A percentile compares a stretch with the other conserved stretches of the same genome.
Evolutionary conservation across 306 rosid genomes (phyloP).

Genomic region (Pyrus betulifolia): DNA sequence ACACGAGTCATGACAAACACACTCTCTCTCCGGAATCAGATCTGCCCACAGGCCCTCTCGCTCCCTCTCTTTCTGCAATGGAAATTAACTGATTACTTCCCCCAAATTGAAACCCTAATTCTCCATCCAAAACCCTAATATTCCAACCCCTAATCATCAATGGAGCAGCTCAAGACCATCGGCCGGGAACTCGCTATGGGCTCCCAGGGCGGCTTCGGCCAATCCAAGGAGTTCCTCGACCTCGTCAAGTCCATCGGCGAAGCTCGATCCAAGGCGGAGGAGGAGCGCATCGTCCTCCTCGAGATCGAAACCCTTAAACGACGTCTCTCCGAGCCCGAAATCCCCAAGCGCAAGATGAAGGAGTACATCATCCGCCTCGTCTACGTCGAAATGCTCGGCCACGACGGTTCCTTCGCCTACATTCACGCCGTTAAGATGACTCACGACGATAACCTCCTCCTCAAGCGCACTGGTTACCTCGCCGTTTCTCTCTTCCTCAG

Average conservation of each 20-base stretch:
- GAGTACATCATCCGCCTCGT: conserved; percentile 84
- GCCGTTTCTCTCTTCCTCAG: conserved; percentile 83
- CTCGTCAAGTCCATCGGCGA: conserved; percentile 93
- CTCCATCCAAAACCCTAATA: conserved; percentile 8
- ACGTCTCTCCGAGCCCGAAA: conserved; percentile 71
- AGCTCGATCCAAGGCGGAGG: conserved; percentile 94
- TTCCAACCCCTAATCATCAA: neutral
- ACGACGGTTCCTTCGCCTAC: conserved; percentile 85
- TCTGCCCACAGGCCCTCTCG: neutral
- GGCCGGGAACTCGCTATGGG: conserved; percentile 98
- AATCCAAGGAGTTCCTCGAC: conserved; percentile 85
- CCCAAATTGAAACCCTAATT: neutral
- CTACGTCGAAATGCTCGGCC: conserved; percentile 91
- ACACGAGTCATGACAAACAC: neutral
- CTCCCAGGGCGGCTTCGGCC: conserved; percentile 94
- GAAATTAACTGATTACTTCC: neutral
- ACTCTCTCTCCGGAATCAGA: neutral
- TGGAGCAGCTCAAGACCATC: conserved; percentile 90
- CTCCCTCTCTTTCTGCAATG: neutral
- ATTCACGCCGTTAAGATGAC: conserved; percentile 99
- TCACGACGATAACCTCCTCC: conserved; percentile 60
- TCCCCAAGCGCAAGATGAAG: conserved; percentile 93
- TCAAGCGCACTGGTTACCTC: conserved; percentile 87
- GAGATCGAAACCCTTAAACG: conserved; percentile 94
- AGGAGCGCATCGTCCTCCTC: conserved; percentile 78